These are phyloP conservation scores for Ricinus communis DNA, from an alignment of 345 rosid genomes.

Conservation along the genomic window DNA sequence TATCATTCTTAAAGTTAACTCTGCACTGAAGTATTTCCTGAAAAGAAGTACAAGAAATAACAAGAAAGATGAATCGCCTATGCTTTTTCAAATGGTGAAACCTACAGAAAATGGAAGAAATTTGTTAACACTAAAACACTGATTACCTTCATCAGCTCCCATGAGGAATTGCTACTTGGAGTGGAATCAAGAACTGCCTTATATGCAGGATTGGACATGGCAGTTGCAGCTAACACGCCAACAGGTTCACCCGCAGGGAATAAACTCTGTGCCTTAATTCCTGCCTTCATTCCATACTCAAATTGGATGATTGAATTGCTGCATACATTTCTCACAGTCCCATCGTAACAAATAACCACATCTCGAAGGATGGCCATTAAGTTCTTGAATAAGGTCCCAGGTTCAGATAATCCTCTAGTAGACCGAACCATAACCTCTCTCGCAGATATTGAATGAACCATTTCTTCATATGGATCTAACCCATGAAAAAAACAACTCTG, in stretches of 20 bases:
- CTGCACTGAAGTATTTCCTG: constrained; percentile 91
- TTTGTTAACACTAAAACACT: background rate
- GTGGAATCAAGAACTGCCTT: constrained; percentile 97
- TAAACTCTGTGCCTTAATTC: constrained; percentile 42
- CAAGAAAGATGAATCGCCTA: background rate
- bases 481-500: constrained; percentile 76
- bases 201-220: constrained; percentile 96
- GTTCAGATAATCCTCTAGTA: constrained; percentile 88
- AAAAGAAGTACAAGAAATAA: constrained; percentile 17
- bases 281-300: constrained; percentile 60
- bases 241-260: constrained; percentile 96
- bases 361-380: constrained; percentile 97
- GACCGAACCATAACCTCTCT: constrained; percentile 92
- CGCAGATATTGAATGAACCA: constrained; percentile 77
- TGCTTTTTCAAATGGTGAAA: background rate
- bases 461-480: constrained; percentile 87
- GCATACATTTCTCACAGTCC: constrained; percentile 81
- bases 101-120: background rate
- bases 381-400: constrained; percentile 91
- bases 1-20: constrained; percentile 70
- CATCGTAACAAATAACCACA: constrained; percentile 82
- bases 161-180: constrained; percentile 82
- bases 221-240: constrained; percentile 96
- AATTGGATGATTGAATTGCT: constrained; percentile 86
- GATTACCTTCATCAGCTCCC: constrained; percentile 96